These are phyloP conservation scores for Ophiostoma sp. DNA, from an alignment of 2,329 filamentous ascomycete species.

Conservation along the genomic window DNA sequence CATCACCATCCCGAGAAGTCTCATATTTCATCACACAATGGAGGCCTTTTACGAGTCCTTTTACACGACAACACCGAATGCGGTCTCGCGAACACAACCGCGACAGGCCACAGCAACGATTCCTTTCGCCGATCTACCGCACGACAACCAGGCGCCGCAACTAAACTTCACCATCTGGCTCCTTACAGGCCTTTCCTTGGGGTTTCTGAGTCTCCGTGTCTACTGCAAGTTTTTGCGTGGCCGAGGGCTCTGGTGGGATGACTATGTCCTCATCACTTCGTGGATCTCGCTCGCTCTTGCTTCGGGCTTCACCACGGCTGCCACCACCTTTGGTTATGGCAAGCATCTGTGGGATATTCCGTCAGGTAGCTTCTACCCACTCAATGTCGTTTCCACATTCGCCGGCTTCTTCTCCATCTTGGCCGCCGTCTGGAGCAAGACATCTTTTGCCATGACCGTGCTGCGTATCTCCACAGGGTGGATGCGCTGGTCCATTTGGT, in stretches of 20 bases:
- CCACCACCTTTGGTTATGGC: slow-evolving; percentile 31
- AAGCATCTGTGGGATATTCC: slow-evolving; percentile 32
- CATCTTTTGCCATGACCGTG: slow-evolving; percentile 42
- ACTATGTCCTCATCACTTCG: slow-evolving; percentile 32
- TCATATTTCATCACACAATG: background rate
- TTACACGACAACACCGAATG: background rate
- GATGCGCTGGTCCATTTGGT: slow-evolving; percentile 35
- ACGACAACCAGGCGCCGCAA: slow-evolving; percentile 30
- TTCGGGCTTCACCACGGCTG: slow-evolving; percentile 27
- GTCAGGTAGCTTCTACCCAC: slow-evolving; percentile 18
- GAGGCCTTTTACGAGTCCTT: background rate
- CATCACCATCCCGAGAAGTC: background rate
- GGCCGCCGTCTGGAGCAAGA: slow-evolving; percentile 41
- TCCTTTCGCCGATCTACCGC: slow-evolving; percentile 11
- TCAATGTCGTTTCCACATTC: slow-evolving; percentile 31
- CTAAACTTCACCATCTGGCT: slow-evolving; percentile 33
- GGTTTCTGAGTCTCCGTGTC: slow-evolving; percentile 33
- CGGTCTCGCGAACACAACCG: background rate
- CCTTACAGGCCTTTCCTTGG: slow-evolving; percentile 26
- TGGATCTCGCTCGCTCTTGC: slow-evolving; percentile 33
- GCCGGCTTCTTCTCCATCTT: slow-evolving; percentile 36
- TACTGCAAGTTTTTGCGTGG: slow-evolving; percentile 36
- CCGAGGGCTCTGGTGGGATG: slow-evolving; percentile 37
- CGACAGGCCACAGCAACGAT: background rate
- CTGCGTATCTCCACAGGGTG: slow-evolving; percentile 38